phyloP scores from a whole-genome alignment of 2,329 filamentous ascomycete genomes.

The Verticillium zaregamsianum region DNA sequence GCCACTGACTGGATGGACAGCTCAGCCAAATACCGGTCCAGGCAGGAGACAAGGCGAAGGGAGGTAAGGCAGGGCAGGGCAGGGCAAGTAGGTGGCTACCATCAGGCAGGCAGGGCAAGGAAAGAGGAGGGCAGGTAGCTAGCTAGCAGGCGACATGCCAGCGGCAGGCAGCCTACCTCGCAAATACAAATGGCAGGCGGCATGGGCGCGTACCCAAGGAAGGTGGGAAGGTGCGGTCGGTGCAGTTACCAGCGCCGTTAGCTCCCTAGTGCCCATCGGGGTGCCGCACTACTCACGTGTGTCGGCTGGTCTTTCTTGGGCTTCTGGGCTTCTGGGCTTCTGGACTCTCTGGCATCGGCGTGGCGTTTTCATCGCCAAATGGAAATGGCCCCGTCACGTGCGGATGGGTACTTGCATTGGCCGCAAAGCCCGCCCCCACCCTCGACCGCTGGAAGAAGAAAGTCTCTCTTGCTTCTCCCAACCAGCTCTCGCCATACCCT shows the following conservation, averaged over 20 bases:
- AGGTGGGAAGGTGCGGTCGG: neutral
- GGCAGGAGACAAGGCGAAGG: neutral
- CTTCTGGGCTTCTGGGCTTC: too few relatives aligned
- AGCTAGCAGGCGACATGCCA: neutral
- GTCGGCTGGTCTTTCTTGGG: too few relatives aligned
- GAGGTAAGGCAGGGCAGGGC: neutral
- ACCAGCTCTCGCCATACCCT: neutral
- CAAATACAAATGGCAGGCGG: neutral
- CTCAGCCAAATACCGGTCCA: neutral
- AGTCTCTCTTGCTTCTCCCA: neutral
- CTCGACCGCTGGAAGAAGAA: neutral
- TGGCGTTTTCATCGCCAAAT: neutral
- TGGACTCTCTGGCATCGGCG: neutral
- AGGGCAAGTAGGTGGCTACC: neutral
- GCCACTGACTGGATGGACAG: neutral
- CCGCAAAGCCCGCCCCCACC: neutral
- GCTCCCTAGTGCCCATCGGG: neutral
- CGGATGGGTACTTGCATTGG: neutral
- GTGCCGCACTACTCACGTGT: neutral
- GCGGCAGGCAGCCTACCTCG: neutral
- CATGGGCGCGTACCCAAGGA: neutral
- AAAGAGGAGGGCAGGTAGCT: neutral
- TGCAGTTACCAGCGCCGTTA: too few relatives aligned
- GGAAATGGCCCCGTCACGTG: neutral
- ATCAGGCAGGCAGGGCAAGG: neutral